Evolutionary conservation across 2,329 filamentous ascomycete species (phyloP).

Genomic region (Cladosporium austrohemisphaericum): DNA sequence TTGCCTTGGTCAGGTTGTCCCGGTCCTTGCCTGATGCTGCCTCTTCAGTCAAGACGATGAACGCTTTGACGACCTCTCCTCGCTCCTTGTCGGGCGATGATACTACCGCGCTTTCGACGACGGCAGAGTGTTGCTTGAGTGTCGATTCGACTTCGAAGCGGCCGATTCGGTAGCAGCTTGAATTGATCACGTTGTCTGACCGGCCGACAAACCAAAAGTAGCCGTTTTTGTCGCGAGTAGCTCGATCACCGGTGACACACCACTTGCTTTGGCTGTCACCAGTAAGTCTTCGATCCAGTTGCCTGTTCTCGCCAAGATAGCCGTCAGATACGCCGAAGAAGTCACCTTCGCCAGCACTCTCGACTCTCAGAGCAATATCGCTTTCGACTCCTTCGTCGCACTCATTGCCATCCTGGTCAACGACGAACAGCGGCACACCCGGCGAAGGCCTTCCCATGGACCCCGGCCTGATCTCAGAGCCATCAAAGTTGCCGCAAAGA

Average conservation of each 20-base stretch:
- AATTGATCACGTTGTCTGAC: constrained; percentile 69
- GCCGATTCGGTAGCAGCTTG: constrained; percentile 39
- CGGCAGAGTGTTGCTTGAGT: constrained; percentile 38
- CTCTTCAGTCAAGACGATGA: constrained; percentile 36
- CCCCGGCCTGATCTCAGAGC: constrained; percentile 33
- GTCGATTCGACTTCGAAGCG: constrained; percentile 43
- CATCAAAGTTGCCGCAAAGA: constrained; percentile 39
- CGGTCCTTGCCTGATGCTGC: constrained; percentile 19
- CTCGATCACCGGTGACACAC: constrained; percentile 55
- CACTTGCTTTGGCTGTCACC: constrained; percentile 19
- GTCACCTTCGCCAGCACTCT: constrained; percentile 18
- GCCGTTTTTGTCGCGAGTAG: constrained; percentile 89
- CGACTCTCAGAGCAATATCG: constrained; percentile 34
- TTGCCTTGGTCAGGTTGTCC: constrained; percentile 29
- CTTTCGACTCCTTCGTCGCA: constrained; percentile 32
- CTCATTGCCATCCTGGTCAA: constrained; percentile 33
- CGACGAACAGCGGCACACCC: constrained; percentile 35
- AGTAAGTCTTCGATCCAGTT: constrained; percentile 22
- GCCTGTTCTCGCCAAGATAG: constrained; percentile 26
- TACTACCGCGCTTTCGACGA: constrained; percentile 41
- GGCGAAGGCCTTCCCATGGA: constrained; percentile 41
- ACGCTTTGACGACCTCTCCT: constrained; percentile 42
- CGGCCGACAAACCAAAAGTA: constrained; percentile 99
- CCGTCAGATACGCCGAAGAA: constrained; percentile 31
- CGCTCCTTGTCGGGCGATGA: constrained; percentile 37